Percentiles rank a stretch among this genome's conserved stretches.
These are phyloP conservation scores for Solanum pennellii DNA, from an alignment of 257 asterid species.

Conservation along the genomic window DNA sequence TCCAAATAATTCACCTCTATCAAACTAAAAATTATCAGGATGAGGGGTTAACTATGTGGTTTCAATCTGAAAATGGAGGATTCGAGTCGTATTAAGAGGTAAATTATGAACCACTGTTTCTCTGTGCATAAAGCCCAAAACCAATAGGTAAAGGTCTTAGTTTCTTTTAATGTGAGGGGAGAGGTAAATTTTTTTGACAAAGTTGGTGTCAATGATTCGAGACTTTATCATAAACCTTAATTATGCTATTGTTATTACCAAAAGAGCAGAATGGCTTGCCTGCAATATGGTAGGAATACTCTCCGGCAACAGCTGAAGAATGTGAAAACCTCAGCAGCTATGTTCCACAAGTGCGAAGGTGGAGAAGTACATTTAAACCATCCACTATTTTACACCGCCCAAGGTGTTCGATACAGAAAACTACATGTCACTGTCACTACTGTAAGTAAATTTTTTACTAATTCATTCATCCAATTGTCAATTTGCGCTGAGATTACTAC, in stretches of 20 bases:
- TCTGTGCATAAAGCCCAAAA: no score
- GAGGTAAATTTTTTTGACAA: not conserved
- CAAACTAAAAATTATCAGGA: no score
- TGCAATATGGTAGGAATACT: not conserved
- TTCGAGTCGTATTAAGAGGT: no score
- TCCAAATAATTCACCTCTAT: no score
- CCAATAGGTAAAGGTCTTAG: no score
- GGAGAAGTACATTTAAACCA: constrained; percentile 7
- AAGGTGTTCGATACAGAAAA: constrained; percentile 33
- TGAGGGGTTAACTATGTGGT: no score
- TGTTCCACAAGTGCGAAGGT: not conserved
- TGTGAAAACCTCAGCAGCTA: not conserved
- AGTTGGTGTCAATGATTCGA: not conserved
- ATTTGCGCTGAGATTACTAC: not conserved
- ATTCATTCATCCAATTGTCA: not conserved
- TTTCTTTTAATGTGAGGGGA: not conserved
- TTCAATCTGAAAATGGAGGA: no score
- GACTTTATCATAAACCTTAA: not conserved
- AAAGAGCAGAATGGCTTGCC: not conserved
- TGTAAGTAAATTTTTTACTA: constrained; percentile 1
- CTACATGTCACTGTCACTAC: constrained; percentile 37
- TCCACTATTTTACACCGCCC: constrained; percentile 23
- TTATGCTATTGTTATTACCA: not conserved
- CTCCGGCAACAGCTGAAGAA: not conserved
- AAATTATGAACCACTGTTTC: no score